Percentiles rank a stretch among this genome's conserved stretches.
These are phyloP conservation scores for Barbarea vulgaris DNA, from an alignment of 345 rosid genomes.

Conservation along the genomic window DNA sequence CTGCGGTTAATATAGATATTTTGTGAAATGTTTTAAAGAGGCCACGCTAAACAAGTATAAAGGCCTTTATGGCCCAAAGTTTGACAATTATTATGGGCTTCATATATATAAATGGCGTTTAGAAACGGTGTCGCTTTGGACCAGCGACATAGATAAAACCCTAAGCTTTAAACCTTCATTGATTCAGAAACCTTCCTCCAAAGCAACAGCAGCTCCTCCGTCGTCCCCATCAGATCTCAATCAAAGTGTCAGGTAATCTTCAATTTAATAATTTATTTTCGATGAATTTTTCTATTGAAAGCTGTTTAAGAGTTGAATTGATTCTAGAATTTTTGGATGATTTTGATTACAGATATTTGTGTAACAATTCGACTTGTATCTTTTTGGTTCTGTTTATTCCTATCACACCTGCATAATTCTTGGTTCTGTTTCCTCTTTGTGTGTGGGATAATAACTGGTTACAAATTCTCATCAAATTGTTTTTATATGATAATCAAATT, in stretches of 20 bases:
- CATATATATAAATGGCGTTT: neutral
- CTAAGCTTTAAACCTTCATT: conserved; percentile 22
- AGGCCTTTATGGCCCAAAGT: neutral
- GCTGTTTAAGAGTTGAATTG: neutral
- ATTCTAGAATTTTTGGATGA: neutral
- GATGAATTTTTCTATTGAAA: neutral
- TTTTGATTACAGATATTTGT: neutral
- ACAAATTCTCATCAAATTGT: neutral
- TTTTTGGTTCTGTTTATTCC: neutral
- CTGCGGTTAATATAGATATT: neutral
- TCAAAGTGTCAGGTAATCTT: neutral
- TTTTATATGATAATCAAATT: neutral
- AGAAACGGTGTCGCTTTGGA: neutral
- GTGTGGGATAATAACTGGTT: neutral
- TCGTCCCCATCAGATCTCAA: neutral
- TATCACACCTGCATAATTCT: neutral
- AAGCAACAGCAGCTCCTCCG: neutral
- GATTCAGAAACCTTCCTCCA: neutral
- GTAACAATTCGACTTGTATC: neutral
- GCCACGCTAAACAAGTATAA: neutral
- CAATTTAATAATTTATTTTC: neutral
- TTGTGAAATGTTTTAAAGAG: neutral
- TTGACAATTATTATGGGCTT: neutral
- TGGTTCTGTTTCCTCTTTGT: neutral
- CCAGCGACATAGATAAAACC: conserved; percentile 13